Base-by-base conservation (phyloP, 1,139 yeast species). In the Lodderomyces pseudojiufengensis region DNA sequence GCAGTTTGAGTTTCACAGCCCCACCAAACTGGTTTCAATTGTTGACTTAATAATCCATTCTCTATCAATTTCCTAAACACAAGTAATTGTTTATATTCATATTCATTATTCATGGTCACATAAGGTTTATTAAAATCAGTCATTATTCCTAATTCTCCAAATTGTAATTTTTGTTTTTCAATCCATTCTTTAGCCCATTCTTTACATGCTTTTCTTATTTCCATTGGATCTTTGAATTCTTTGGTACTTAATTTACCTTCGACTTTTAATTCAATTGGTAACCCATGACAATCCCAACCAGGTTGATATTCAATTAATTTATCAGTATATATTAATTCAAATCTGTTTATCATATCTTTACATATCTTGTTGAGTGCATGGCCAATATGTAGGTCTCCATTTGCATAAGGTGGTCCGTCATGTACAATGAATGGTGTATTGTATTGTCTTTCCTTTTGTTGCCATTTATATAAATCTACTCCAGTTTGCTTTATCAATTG, bases 261-360 rank as follows among this genome's bases (percentile, higher is more conserved):
- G 13, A 69, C 65, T 39, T 76, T 77, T 57, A 86, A 68, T 57
- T 92, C 99, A 44, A 92, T 92, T 1, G 99, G 99, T 24, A 92
- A 65, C 0, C 99, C 99, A 62, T 92, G 99, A 53, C 98, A 92
- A 57, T 92, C 99, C 97, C 98, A 92, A 1, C 99, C 99, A 0
- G 97, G 97, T 31, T 73, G 71, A 52, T 86, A 92, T 38, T 73
- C 66, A 5, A 92, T 76, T 31, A 69, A 68, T 43, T 76, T 73
- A 16, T 88, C 84, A 30, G 67, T 60, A 43, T 57, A 48, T 32
- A 83, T 58, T 28, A 90, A 62, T 51, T 86, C 80, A 49, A 69
- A 81, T 36, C 99, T 66, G 45, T 78, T 78, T 37, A 90, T 78
- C 36, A 92, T 78, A 59, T 92, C 99, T 57, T 92, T 92, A 38